A percentile compares a stretch with the other conserved stretches of the same genome.
These are phyloP conservation scores for Neonectria faginata DNA, from an alignment of 2,329 filamentous ascomycete genomes.

Conservation along the genomic window DNA sequence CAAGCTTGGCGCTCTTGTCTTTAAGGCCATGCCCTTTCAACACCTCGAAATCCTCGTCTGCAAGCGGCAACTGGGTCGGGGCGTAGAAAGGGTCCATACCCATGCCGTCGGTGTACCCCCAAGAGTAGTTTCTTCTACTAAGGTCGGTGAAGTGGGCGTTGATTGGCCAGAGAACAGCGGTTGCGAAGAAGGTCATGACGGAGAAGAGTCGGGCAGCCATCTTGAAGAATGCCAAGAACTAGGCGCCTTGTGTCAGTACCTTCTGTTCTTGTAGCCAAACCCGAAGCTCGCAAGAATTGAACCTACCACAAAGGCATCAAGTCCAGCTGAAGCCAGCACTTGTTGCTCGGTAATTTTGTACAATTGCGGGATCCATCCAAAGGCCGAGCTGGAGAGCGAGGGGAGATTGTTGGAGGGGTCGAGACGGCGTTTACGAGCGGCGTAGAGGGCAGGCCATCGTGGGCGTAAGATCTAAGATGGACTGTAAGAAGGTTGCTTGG, in stretches of 20 bases:
- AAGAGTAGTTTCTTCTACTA: background rate
- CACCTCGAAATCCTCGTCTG: slow-evolving; percentile 29
- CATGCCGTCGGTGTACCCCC: slow-evolving; percentile 10
- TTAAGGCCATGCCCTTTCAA: slow-evolving; percentile 50
- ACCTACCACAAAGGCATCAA: slow-evolving; percentile 91
- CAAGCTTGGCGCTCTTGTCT: slow-evolving; percentile 49
- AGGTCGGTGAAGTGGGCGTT: slow-evolving; percentile 71
- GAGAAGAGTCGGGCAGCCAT: slow-evolving; percentile 89
- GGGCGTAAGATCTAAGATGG: slow-evolving; percentile 78
- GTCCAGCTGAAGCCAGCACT: slow-evolving; percentile 86
- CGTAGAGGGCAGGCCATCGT: slow-evolving; percentile 91
- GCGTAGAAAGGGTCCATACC: slow-evolving; percentile 19
- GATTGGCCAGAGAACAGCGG: slow-evolving; percentile 85
- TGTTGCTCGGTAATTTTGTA: slow-evolving; percentile 90
- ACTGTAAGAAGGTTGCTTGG: slow-evolving; percentile 3
- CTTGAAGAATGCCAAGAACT: slow-evolving; percentile 94
- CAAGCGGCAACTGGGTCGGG: slow-evolving; percentile 31
- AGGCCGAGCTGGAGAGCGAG: slow-evolving; percentile 82
- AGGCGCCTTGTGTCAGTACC: slow-evolving; percentile 32
- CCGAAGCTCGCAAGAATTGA: background rate
- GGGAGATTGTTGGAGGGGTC: slow-evolving; percentile 73
- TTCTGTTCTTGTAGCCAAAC: background rate
- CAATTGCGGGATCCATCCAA: slow-evolving; percentile 92
- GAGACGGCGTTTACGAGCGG: slow-evolving; percentile 84
- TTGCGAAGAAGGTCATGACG: slow-evolving; percentile 83